Conservation (phyloP, 176 grass and related monocot species). For the Cenchrus purpureus region DNA sequence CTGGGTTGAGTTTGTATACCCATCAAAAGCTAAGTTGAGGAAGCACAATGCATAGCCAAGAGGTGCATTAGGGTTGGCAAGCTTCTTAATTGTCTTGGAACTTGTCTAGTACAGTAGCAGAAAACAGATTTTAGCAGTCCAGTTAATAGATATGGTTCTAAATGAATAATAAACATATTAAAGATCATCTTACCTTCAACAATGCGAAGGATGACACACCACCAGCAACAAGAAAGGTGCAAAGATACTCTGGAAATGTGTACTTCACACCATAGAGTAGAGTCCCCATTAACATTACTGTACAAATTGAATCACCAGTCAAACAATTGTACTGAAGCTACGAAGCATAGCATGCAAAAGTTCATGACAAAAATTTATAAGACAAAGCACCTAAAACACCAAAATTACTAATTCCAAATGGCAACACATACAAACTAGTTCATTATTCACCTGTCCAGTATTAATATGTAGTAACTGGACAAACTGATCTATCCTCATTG, state of each 20-base stretch:
- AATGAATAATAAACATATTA: conserved; percentile 28
- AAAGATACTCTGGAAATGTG: conserved; percentile 90
- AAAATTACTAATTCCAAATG: background rate
- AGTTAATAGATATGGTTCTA: background rate
- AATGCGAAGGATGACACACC: conserved; percentile 95
- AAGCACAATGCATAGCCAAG: conserved; percentile 94
- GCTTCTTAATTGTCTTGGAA: conserved; percentile 97
- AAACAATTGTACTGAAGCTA: background rate
- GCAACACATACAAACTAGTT: background rate
- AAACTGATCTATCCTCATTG: background rate
- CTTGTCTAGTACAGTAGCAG: conserved; percentile 69
- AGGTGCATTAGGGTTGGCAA: conserved; percentile 95
- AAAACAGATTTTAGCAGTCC: conserved; percentile 23
- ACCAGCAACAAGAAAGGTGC: conserved; percentile 93
- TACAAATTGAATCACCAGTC: conserved; percentile 22
- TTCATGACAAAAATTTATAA: background rate
- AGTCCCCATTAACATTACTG: conserved; percentile 98
- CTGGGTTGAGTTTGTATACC: conserved; percentile 97
- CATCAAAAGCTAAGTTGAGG: conserved; percentile 98
- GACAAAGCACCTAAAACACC: background rate
- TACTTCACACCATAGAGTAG: conserved; percentile 96
- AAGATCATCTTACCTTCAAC: conserved; percentile 68
- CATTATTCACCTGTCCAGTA: background rate
- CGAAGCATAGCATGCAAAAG: background rate
- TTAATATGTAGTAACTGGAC: too few relatives aligned